Conservation (phyloP, 2,329 filamentous ascomycete genomes). For the Verticillium alfalfae region DNA sequence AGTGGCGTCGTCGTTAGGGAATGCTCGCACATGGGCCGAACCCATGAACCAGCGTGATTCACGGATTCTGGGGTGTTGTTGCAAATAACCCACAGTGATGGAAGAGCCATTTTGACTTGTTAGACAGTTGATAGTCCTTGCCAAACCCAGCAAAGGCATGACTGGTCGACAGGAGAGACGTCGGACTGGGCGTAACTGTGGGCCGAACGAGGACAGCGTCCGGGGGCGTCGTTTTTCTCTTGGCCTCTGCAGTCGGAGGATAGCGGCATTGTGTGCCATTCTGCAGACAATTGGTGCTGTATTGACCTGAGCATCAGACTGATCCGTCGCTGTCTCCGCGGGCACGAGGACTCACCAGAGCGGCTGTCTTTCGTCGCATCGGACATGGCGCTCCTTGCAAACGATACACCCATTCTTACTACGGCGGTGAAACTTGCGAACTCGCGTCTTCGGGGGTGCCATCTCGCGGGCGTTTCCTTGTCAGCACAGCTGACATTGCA, state of each 20-base stretch:
- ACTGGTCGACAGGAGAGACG: background rate
- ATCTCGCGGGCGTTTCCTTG: slow-evolving; percentile 12
- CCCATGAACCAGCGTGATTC: too few species aligned
- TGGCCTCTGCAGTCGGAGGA: slow-evolving; percentile 8
- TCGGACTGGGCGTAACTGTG: background rate
- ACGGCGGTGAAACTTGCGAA: slow-evolving; percentile 29
- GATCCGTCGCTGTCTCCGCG: background rate
- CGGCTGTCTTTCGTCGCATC: slow-evolving; percentile 38
- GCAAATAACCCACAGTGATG: slow-evolving; percentile 22
- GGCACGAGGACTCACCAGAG: slow-evolving; percentile 30
- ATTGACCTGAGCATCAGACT: background rate
- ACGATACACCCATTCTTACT: slow-evolving; percentile 29
- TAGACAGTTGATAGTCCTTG: slow-evolving; percentile 19
- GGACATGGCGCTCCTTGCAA: slow-evolving; percentile 36
- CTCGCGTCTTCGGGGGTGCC: slow-evolving; percentile 27
- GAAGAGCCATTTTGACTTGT: slow-evolving; percentile 27
- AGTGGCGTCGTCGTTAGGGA: background rate
- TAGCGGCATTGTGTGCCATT: slow-evolving; percentile 36
- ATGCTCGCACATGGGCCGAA: background rate
- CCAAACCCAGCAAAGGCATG: slow-evolving; percentile 10
- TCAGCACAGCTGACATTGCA: background rate
- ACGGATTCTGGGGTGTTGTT: too few species aligned
- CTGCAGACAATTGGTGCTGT: slow-evolving; percentile 38
- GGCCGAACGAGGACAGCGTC: background rate
- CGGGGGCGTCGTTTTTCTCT: slow-evolving; percentile 3